Base-by-base conservation (phyloP, 176 grass and related monocot species). In the Oryza glaberrima region DNA sequence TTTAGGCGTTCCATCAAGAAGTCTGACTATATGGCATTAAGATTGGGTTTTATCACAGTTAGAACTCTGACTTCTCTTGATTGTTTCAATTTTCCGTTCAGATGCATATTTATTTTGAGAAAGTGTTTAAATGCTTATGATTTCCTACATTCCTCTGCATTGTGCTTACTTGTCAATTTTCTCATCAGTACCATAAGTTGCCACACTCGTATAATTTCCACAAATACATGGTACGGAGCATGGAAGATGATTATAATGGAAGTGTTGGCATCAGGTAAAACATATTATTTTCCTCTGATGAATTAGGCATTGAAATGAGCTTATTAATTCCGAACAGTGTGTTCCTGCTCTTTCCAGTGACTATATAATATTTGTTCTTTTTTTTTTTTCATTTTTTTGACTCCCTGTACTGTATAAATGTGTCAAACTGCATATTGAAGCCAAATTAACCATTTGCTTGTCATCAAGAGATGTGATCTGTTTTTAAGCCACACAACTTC, bases 201-300 rank as follows among this genome's bases (percentile, higher is more conserved):
- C 91, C 91, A 10, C 69, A 85, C 90, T 94, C 96, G 67, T 98
- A 98, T 76, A 78, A 98, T 66, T 98, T 98, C 90, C 96, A 98
- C 78, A 98, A 98, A 88, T 98, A 95, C 86, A 94, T 94, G 86
- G 91, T 98, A 63, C 83, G 96, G 84, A 98, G 96, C 87, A 98
- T 98, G 96, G 96, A 98, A 88, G 93, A 98, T 78, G 93, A 98
- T 86, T 98, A 94, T 76, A 88, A 95, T 82, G 87, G 87, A 77
- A 94, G 85, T 84, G 84, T 98, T 81, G 96, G 96, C 69, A 98
- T 95, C 82, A 95, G 96, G 93, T 95, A 90, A 78, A 85, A 81
- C 43, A 83, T 3, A 79, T 41, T 22, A 52, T 78, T 56, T 51
- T 73, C 45, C 28, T 77, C 25, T 69, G 46, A 43, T 78, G 14